phyloP scores from a whole-genome alignment of 1,284 basidiomycete genomes.

The Anthracocystis panici-leucophaei region DNA sequence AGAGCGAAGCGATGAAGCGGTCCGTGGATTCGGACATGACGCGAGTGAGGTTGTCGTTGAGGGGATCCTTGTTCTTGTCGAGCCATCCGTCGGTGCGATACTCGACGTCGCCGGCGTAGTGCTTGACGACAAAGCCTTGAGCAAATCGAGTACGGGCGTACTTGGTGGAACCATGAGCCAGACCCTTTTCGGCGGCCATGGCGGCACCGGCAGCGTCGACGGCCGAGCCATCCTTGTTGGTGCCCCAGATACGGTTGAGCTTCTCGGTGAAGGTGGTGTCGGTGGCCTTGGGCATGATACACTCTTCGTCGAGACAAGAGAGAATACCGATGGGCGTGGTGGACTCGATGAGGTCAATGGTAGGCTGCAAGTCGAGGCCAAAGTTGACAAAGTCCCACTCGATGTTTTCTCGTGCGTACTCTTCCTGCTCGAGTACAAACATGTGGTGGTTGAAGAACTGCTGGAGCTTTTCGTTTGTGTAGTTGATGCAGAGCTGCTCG shows the following conservation, averaged over 20 bases:
- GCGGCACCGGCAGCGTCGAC: constrained; percentile 51
- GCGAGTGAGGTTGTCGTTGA: constrained; percentile 95
- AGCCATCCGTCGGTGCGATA: constrained; percentile 97
- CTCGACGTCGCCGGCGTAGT: constrained; percentile 97
- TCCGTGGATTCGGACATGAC: constrained; percentile 87
- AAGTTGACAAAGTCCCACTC: constrained; percentile 99
- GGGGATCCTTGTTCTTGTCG: constrained; percentile 99
- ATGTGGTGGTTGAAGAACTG: constrained; percentile 89
- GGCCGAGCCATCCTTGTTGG: constrained; percentile 60
- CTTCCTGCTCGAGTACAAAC: constrained; percentile 99
- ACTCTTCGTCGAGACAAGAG: constrained; percentile 95
- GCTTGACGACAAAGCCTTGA: constrained; percentile 91
- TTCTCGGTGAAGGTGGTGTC: constrained; percentile 96
- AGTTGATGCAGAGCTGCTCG: constrained; percentile 98
- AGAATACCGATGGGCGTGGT: constrained; percentile 83
- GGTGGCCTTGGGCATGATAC: constrained; percentile 98
- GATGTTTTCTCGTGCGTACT: constrained; percentile 95
- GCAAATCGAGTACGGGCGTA: constrained; percentile 89
- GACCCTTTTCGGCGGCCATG: constrained; percentile 53
- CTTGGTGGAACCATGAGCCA: constrained; percentile 74
- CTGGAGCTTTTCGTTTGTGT: constrained; percentile 79
- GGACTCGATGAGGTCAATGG: constrained; percentile 96
- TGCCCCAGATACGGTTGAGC: constrained; percentile 72
- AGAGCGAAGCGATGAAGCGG: constrained; percentile 83
- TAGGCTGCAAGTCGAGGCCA: constrained; percentile 95